Percentiles rank a stretch among this genome's conserved stretches.
Conservation (phyloP, 495 filamentous ascomycete species). For the Parmelia sp. region DNA sequence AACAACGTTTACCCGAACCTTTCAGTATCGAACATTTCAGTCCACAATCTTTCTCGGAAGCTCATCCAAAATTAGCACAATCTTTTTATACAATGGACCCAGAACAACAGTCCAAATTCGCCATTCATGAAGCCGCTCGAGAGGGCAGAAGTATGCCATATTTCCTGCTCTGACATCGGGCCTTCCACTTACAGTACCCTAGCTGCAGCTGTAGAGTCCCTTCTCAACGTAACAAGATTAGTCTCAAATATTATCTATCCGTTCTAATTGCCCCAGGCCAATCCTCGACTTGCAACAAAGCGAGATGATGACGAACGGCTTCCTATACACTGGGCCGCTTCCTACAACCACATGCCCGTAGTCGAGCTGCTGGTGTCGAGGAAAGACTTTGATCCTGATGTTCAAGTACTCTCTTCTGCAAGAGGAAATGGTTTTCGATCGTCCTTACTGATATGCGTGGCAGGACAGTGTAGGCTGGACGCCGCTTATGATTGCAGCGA, state of each 20-base stretch:
- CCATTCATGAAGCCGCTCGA: constrained; percentile 81
- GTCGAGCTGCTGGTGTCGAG: constrained; percentile 61
- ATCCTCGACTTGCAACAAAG: constrained; percentile 64
- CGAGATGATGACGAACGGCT: constrained; percentile 87
- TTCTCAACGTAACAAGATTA: constrained; percentile 54
- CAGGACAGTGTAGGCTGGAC: constrained; percentile 92
- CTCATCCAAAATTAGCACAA: too few species aligned
- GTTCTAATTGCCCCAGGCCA: constrained; percentile 47
- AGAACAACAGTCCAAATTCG: constrained; percentile 55
- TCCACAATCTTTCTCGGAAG: too few species aligned
- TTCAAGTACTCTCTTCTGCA: constrained; percentile 47
- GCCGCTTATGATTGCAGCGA: constrained; percentile 86
- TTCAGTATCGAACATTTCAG: not conserved
- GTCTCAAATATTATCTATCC: constrained; percentile 9
- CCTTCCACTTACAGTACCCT: constrained; percentile 22
- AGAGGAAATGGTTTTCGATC: not conserved
- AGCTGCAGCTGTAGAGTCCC: constrained; percentile 57
- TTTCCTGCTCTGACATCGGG: constrained; percentile 18
- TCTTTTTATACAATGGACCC: constrained; percentile 34
- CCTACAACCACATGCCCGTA: constrained; percentile 72
- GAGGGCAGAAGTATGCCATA: constrained; percentile 69
- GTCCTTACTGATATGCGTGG: not conserved
- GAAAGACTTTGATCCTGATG: constrained; percentile 81
- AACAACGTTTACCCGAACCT: not conserved
- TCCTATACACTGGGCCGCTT: constrained; percentile 91